A percentile compares a stretch with the other conserved stretches of the same genome.
Evolutionary conservation across 768 basidiomycete genomes (phyloP).

Genomic region (Scleroderma bovista): DNA sequence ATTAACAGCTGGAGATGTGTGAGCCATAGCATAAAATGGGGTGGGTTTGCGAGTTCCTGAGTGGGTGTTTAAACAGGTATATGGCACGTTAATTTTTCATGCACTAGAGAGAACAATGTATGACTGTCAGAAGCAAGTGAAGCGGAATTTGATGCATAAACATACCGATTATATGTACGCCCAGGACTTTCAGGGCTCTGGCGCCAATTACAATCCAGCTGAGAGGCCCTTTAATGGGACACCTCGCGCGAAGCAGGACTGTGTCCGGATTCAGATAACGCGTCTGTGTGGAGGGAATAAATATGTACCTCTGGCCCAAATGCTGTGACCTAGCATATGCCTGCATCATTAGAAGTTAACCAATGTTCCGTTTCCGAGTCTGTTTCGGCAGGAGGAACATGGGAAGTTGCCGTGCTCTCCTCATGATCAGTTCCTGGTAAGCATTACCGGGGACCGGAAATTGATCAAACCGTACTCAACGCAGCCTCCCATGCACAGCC

Average conservation of each 20-base stretch:
- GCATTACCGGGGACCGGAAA: too few relatives aligned
- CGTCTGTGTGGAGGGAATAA: too few relatives aligned
- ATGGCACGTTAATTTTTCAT: background rate
- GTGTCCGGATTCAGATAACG: too few relatives aligned
- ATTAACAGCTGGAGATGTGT: conserved; percentile 53
- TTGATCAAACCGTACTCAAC: too few relatives aligned
- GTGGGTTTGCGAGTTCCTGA: background rate
- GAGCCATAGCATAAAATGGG: conserved; percentile 43
- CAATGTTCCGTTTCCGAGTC: too few relatives aligned
- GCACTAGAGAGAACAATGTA: background rate
- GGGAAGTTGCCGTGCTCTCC: too few relatives aligned
- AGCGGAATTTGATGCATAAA: background rate
- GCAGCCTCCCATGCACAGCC: too few relatives aligned
- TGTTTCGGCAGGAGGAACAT: too few relatives aligned
- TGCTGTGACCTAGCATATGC: too few relatives aligned
- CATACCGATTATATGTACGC: background rate
- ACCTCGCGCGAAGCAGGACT: background rate
- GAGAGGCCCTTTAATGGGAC: background rate
- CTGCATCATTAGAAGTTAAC: too few relatives aligned
- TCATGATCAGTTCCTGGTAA: too few relatives aligned
- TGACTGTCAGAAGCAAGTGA: background rate
- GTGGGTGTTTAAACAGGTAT: background rate
- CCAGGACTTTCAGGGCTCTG: background rate
- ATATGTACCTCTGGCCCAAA: too few relatives aligned
- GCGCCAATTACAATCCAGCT: background rate